These are phyloP conservation scores for Colletotrichum costaricense DNA, from an alignment of 2,329 filamentous ascomycete genomes.

Conservation along the genomic window DNA sequence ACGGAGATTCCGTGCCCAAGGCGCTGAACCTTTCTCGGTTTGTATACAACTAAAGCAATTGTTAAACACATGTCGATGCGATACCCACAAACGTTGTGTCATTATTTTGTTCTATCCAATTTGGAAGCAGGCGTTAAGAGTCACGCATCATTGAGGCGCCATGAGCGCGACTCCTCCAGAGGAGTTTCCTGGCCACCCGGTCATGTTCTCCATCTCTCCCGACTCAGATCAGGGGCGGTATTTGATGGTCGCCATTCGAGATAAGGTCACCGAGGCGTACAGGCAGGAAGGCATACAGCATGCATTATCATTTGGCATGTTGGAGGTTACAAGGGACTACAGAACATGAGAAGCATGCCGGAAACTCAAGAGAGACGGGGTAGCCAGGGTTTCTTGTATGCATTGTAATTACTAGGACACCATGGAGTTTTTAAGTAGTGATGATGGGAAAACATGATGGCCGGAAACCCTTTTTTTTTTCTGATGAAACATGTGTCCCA, in stretches of 20 bases:
- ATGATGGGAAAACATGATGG: slow-evolving; percentile 2
- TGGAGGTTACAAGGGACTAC: background rate
- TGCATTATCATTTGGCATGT: background rate
- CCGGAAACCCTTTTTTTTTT: background rate
- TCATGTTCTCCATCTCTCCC: background rate
- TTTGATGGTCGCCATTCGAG: background rate
- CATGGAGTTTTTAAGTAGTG: background rate
- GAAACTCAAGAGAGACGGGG: background rate
- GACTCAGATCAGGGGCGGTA: background rate
- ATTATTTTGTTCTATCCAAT: slow-evolving; percentile 25
- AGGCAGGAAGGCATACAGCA: background rate
- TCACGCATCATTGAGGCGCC: background rate
- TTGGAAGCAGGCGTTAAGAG: background rate
- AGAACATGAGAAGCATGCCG: background rate
- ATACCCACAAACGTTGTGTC: slow-evolving; percentile 22
- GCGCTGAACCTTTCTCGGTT: slow-evolving; percentile 61
- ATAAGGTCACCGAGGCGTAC: background rate
- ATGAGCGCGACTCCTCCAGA: background rate
- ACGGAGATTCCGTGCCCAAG: slow-evolving; percentile 43
- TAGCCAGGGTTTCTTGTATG: slow-evolving; percentile 10
- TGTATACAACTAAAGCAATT: slow-evolving; percentile 47
- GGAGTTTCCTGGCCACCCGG: background rate
- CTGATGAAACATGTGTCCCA: no score
- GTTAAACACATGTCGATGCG: slow-evolving; percentile 13
- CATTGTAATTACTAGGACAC: background rate